Conservation (phyloP, 2,329 filamentous ascomycete species). For the Epicoccum nigrum region DNA sequence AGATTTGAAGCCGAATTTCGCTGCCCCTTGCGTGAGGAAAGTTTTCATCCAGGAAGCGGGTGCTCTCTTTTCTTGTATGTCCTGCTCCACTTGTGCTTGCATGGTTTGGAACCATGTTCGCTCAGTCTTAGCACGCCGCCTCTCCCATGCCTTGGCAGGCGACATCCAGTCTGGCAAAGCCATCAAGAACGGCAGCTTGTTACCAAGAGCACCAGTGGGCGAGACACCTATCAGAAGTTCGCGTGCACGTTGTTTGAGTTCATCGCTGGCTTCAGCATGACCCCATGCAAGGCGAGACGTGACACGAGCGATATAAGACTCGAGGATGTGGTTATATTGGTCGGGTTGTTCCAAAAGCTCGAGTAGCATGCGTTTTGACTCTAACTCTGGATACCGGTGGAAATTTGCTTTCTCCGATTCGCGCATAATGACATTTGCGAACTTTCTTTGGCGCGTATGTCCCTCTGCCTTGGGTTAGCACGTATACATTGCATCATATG, state of each 20-base stretch:
- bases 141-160: conserved; percentile 54
- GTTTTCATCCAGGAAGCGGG: conserved; percentile 52
- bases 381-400: conserved; percentile 53
- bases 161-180: conserved; percentile 51
- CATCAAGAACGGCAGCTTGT: conserved; percentile 56
- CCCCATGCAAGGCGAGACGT: conserved; percentile 57
- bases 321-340: conserved; percentile 52
- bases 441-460: conserved; percentile 53
- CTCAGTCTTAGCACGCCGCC: conserved; percentile 51
- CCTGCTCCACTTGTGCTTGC: conserved; percentile 49
- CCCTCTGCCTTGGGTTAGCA: conserved; percentile 39
- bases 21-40: conserved; percentile 48
- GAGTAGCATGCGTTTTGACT: conserved; percentile 53
- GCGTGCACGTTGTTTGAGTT: conserved; percentile 55
- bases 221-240: conserved; percentile 55
- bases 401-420: conserved; percentile 50
- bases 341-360: conserved; percentile 53
- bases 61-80: conserved; percentile 43
- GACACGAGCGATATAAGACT: conserved; percentile 55
- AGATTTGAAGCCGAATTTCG: conserved; percentile 50
- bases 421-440: conserved; percentile 55
- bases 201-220: conserved; percentile 53
- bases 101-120: conserved; percentile 53
- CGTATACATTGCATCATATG: not conserved
- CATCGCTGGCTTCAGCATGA: conserved; percentile 52